Evolutionary conservation across 1,284 basidiomycete genomes (phyloP), one percentile per base, ranked within the genome.

Genomic region (Trichosporon ovoides): DNA sequence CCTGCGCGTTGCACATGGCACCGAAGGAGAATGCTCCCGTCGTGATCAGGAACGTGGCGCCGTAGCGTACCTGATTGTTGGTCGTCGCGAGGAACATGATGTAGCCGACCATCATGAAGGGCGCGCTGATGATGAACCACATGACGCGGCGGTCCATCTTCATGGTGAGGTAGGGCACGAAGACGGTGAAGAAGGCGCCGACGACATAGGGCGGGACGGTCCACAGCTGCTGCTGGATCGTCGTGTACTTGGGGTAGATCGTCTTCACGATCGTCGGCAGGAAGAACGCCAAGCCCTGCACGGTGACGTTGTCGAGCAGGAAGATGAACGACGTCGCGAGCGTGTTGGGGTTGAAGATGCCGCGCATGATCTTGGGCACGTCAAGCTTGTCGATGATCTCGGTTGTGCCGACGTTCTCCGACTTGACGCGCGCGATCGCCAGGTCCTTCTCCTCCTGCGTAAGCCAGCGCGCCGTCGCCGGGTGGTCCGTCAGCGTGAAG

Each of bases 61-160:
- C 62, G 48, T 63, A 63, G 5, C 62, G 56, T 0, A 38, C 56
- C 7, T 31, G 12, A 7, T 33, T 22, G 40, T 53, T 35, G 6
- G 10, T 54, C 20, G 40, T 50, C 18, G 63, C 68, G 2, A 75
- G 53, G 61, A 68, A 67, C 62, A 72, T 70, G 55, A 66, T 57
- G 57, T 73, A 74, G 3, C 73, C 69, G 11, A 69, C 57, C 10
- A 71, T 62, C 67, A 74, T 72, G n/a, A 75, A 53, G 1, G 70
- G 62, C 2, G 69, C 65, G 0, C 61, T 65, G 19, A 60, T 36
- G 36, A 74, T 54, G 53, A 68, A 66, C 60, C 64, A 71, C 16
- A 73, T 36, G 6, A 70, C 62, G 33, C 70, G 68, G 9, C 63
- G 58, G 36, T 66, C 64, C n/a, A 65, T 66, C 65, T 73, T 75